Conservation (phyloP, 441 rosid genomes). For the Gossypium davidsonii region DNA sequence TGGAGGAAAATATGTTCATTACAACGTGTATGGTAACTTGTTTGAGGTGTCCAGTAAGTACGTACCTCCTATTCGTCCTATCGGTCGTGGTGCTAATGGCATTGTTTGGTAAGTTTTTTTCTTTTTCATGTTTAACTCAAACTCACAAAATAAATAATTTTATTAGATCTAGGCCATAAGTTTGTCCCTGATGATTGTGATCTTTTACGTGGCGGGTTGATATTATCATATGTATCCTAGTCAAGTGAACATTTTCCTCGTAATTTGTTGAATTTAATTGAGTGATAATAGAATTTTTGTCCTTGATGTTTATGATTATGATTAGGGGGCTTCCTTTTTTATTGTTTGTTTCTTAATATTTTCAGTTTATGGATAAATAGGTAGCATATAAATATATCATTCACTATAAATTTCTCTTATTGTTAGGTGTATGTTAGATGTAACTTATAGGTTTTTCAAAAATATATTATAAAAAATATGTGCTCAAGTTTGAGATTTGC, state of each 20-base stretch:
- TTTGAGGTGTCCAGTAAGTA: slow-evolving; percentile 85
- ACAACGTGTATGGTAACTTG: slow-evolving; percentile 73
- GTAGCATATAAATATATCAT: neutral
- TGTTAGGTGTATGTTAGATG: too few relatives aligned
- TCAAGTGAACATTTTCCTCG: neutral
- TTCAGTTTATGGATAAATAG: neutral
- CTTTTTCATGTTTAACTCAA: neutral
- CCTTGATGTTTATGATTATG: neutral
- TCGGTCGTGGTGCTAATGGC: slow-evolving; percentile 83
- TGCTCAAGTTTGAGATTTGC: too few relatives aligned
- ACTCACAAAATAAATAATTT: too few relatives aligned
- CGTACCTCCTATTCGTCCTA: slow-evolving; percentile 79
- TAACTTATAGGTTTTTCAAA: too few relatives aligned
- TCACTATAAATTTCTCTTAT: neutral
- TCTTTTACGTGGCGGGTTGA: neutral
- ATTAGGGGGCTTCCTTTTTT: neutral
- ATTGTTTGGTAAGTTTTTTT: slow-evolving; percentile 52
- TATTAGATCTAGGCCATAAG: too few relatives aligned
- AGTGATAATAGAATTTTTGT: neutral
- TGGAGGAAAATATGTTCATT: slow-evolving; percentile 80
- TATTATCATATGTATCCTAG: neutral
- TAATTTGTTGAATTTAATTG: neutral
- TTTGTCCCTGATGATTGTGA: neutral
- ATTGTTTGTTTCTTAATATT: neutral
- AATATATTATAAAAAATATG: too few relatives aligned